Evolutionary conservation across 441 rosid species (phyloP).

Genomic region (Erodium texanum): DNA sequence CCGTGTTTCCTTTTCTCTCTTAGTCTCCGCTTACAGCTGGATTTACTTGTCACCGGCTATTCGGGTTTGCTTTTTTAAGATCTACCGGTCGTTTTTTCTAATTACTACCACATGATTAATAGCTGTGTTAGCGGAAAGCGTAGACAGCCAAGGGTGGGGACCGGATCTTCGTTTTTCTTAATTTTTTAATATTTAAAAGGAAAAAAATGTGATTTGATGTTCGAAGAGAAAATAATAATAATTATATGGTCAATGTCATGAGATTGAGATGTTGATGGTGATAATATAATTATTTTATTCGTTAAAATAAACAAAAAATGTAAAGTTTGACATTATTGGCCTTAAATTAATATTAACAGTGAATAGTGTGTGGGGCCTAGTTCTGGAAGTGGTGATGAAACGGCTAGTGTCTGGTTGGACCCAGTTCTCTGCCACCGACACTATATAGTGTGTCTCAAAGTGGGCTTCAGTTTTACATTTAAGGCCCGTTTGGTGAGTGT

Average conservation of each 20-base stretch:
- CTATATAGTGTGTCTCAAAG: not conserved
- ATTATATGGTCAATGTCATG: not conserved
- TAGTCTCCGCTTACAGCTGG: not conserved
- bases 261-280: not conserved
- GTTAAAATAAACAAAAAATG: no score
- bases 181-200: no score
- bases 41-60: no score
- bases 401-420: not conserved
- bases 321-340: no score
- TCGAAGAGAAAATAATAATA: not conserved
- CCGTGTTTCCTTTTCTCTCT: no score
- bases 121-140: no score
- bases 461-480: not conserved
- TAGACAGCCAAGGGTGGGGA: no score
- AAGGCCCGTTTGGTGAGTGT: no score
- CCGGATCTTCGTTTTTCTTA: not conserved
- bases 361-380: not conserved
- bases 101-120: no score
- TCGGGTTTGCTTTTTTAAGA: no score
- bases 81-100: not conserved
- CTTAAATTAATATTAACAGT: not conserved
- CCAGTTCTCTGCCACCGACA: not conserved
- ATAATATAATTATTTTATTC: no score
- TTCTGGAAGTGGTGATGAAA: not conserved
- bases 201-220: not conserved